Evolutionary conservation across 306 rosid species (phyloP), one percentile per base, ranked within the genome.

Genomic region (Prunus kanzakura): DNA sequence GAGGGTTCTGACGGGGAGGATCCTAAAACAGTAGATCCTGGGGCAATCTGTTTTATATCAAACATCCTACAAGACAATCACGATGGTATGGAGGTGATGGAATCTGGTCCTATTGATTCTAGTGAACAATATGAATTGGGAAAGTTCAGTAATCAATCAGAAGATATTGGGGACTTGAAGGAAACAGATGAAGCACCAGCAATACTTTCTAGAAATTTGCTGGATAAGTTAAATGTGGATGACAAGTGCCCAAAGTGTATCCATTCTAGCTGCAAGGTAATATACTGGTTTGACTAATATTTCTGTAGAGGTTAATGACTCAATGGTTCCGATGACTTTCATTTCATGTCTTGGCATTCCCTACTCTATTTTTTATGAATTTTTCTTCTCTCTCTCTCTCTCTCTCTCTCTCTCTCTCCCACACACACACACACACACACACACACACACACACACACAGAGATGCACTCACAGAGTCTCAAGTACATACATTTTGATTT

Each of bases 181-280:
- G 76, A 82, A 77, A 69, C 47, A 52, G 75, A 27, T n/a, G 67
- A 35, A 66, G 56, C 32, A 2, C 69, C 72, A 20, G 60, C 45
- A 45, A 11, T 35, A 20, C 54, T 67, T 51, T 77, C 79, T 50
- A n/a, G 72, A 18, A 60, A 60, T 38, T 56, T 66, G 9, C 12
- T 60, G 65, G 71, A 78, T 29, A 56, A 73, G 78, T 58, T 75
- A 67, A 65, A 51, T 70, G 76, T 63, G 25, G 80, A 69, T 27
- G 67, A 51, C 41, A 78, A 82, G 67, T 22, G 62, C 32, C 68
- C 41, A 18, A 74, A 45, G 54, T n/a, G 64, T 62, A 77, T 29
- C 57, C 75, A 29, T 18, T 32, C 80, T 51, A 78, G 76, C 65
- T 23, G 73, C 38, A 69, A 74, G 86, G 86, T 82, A 73, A 41